Percentiles rank a stretch among this genome's conserved stretches.
phyloP scores from a whole-genome alignment of 768 basidiomycete species.

The Russula earlei region DNA sequence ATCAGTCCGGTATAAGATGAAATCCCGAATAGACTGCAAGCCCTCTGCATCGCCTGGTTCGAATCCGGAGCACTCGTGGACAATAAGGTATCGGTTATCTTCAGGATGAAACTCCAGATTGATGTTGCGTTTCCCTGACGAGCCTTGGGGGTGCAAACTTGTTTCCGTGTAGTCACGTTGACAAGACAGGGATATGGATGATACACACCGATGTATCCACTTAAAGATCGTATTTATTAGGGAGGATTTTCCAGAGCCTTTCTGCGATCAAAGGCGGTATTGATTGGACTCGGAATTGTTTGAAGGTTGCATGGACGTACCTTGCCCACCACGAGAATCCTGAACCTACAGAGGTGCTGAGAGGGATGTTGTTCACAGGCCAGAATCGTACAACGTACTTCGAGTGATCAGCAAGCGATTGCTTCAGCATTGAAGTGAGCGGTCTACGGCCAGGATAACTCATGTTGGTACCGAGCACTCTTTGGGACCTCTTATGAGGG shows the following conservation, averaged over 20 bases:
- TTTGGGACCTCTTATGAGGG: not conserved
- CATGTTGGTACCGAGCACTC: not conserved
- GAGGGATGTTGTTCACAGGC: not conserved
- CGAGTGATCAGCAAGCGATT: not conserved
- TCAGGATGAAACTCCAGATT: not conserved
- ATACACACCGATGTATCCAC: not conserved
- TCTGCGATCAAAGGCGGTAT: not conserved
- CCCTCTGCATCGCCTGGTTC: not conserved
- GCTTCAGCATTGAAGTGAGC: not conserved
- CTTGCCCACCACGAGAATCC: constrained; percentile 2
- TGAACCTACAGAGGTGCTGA: not conserved
- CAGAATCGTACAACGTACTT: not conserved
- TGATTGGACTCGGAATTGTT: not conserved
- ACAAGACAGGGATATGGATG: not conserved
- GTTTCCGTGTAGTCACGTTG: not conserved
- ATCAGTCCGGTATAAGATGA: not conserved
- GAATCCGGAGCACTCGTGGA: constrained; percentile 1
- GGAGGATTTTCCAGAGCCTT: constrained; percentile 1
- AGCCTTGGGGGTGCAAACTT: no score
- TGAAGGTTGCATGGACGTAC: not conserved
- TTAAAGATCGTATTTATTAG: constrained; percentile 1
- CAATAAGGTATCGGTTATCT: not conserved
- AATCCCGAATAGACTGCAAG: not conserved
- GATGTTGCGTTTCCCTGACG: not conserved
- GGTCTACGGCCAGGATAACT: not conserved